A percentile compares a stretch with the other conserved stretches of the same genome.
Evolutionary conservation across 352 stramenopile genomes (phyloP).

Genomic region (Globisporangium orthogonon): DNA sequence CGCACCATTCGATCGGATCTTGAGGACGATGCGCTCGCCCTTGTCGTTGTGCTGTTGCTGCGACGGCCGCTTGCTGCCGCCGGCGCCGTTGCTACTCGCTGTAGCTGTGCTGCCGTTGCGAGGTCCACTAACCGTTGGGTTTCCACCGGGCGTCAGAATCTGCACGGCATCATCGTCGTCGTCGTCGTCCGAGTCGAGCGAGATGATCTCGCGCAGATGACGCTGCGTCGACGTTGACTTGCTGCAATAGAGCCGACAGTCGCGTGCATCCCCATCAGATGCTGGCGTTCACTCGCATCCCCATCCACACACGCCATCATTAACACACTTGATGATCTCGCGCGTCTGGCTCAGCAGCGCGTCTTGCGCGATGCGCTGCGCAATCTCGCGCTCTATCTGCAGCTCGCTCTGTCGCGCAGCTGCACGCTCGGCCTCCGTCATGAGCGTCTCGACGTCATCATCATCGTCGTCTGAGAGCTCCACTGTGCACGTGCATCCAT

Average conservation of each 20-base stretch:
- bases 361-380: slow-evolving; percentile 40
- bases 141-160: background rate
- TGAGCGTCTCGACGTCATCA: slow-evolving; percentile 26
- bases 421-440: slow-evolving; percentile 33
- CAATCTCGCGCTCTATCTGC: slow-evolving; percentile 50
- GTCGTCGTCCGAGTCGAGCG: slow-evolving; percentile 47
- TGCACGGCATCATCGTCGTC: slow-evolving; percentile 16
- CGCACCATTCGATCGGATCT: slow-evolving; percentile 54
- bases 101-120: background rate
- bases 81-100: slow-evolving; percentile 1
- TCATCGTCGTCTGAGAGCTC: slow-evolving; percentile 22
- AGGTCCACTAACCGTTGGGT: background rate
- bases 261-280: background rate
- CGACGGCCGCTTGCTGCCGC: background rate
- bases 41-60: slow-evolving; percentile 20
- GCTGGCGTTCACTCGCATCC: background rate
- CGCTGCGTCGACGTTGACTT: slow-evolving; percentile 22
- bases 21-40: slow-evolving; percentile 43
- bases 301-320: slow-evolving; percentile 4
- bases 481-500: slow-evolving; percentile 5
- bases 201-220: slow-evolving; percentile 30
- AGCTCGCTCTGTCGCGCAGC: slow-evolving; percentile 24
- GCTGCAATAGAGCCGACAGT: slow-evolving; percentile 5
- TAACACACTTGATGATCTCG: slow-evolving; percentile 43
- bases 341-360: slow-evolving; percentile 52